These are phyloP conservation scores for Lasiosphaeris hirsuta DNA, from an alignment of 495 filamentous ascomycete genomes.

Conservation along the genomic window DNA sequence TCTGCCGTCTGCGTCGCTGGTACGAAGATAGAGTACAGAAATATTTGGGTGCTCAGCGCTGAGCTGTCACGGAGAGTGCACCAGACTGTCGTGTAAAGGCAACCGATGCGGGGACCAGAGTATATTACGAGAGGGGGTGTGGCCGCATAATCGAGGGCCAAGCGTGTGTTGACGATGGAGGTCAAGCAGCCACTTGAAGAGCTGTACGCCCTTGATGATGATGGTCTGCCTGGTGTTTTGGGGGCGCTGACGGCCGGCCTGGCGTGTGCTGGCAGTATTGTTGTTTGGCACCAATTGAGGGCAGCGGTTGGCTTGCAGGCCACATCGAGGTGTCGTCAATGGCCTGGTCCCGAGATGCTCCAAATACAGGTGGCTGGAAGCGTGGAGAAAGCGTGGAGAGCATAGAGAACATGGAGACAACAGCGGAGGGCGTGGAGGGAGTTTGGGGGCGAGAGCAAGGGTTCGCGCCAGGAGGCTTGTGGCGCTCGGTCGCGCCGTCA, in stretches of 20 bases:
- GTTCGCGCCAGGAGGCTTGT: background rate
- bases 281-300: conserved; percentile 10
- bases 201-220: too few relatives aligned
- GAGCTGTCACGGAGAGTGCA: conserved; percentile 19
- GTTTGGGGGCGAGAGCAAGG: too few relatives aligned
- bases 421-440: too few relatives aligned
- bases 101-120: conserved; percentile 5
- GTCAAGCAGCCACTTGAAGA: background rate
- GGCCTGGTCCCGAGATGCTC: too few relatives aligned
- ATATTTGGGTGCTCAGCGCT: conserved; percentile 8
- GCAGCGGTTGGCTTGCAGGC: conserved; percentile 3
- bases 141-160: conserved; percentile 28
- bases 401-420: too few relatives aligned
- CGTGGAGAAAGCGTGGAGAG: too few relatives aligned
- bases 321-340: background rate
- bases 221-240: background rate
- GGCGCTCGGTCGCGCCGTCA: background rate
- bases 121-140: conserved; percentile 17
- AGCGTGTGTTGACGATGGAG: conserved; percentile 12
- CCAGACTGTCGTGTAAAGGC: conserved; percentile 23
- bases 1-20: conserved; percentile 12
- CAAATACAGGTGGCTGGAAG: conserved; percentile 27
- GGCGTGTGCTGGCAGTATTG: conserved; percentile 11
- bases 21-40: background rate
- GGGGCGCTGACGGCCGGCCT: background rate